Percentiles rank a stretch among this genome's conserved stretches.
These are phyloP conservation scores for Exutisphaerella laricina DNA, from an alignment of 2,329 filamentous ascomycete species.

Conservation along the genomic window DNA sequence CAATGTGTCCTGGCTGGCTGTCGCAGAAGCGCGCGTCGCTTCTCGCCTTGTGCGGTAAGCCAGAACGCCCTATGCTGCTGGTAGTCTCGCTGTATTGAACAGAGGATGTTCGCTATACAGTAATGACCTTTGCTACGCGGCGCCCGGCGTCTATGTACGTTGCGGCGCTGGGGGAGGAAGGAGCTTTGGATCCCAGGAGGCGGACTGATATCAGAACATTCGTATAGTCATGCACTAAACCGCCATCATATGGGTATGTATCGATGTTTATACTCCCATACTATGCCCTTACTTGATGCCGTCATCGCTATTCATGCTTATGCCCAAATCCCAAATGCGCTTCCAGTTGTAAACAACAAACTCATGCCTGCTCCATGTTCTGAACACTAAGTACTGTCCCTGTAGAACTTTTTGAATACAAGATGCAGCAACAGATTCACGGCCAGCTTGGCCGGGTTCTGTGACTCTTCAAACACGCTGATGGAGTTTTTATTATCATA, in stretches of 20 bases:
- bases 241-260: slow-evolving; percentile 2
- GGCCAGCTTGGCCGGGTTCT: slow-evolving; percentile 66
- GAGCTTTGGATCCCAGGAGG: not conserved
- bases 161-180: not conserved
- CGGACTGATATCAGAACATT: not conserved
- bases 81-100: no score
- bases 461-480: slow-evolving; percentile 72
- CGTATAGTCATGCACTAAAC: slow-evolving; percentile 2
- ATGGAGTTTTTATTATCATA: slow-evolving; percentile 97
- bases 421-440: slow-evolving; percentile 95
- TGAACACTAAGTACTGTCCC: slow-evolving; percentile 32
- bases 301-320: not conserved
- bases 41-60: no score
- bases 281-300: not conserved
- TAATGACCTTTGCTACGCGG: no score
- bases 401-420: slow-evolving; percentile 98
- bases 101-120: no score
- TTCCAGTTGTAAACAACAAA: no score
- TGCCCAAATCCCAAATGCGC: not conserved
- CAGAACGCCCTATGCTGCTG: no score
- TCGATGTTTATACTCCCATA: slow-evolving; percentile 1
- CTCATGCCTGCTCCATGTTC: not conserved
- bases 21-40: no score
- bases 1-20: no score
- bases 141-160: not conserved